Percentiles rank a stretch among this genome's conserved stretches.
These are phyloP conservation scores for Penicillium coprophilum DNA, from an alignment of 495 filamentous ascomycete genomes.

Conservation along the genomic window DNA sequence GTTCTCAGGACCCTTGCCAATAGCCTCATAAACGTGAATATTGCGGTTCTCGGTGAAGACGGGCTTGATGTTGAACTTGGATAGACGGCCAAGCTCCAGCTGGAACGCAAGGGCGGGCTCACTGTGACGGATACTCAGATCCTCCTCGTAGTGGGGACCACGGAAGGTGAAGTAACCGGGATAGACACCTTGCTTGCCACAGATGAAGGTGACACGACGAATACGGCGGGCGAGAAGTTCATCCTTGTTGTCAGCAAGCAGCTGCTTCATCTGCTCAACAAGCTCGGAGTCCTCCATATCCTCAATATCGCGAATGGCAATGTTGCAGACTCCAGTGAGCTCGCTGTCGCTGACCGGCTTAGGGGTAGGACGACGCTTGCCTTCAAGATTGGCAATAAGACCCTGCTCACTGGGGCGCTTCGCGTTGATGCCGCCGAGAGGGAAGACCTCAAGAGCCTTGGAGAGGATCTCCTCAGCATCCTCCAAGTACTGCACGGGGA, in stretches of 20 bases:
- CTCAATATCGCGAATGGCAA: constrained; percentile 89
- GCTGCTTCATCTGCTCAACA: constrained; percentile 65
- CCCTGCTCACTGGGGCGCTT: constrained; percentile 44
- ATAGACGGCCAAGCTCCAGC: constrained; percentile 87
- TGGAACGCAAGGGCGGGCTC: constrained; percentile 98
- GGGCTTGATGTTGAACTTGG: constrained; percentile 96
- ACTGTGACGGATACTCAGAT: constrained; percentile 92
- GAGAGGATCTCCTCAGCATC: constrained; percentile 83
- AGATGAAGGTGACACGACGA: constrained; percentile 92
- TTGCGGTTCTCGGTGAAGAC: constrained; percentile 99
- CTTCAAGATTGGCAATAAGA: constrained; percentile 69
- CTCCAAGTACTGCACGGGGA: constrained; percentile 89
- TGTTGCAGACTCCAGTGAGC: constrained; percentile 84
- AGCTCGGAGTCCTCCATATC: constrained; percentile 81
- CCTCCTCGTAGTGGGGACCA: constrained; percentile 83
- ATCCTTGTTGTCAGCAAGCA: constrained; percentile 79
- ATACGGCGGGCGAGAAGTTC: constrained; percentile 79
- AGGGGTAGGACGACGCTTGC: constrained; percentile 62
- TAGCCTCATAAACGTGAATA: constrained; percentile 96
- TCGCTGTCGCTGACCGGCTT: constrained; percentile 64
- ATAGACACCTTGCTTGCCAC: constrained; percentile 91
- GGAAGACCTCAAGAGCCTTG: constrained; percentile 81
- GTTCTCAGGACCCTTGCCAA: constrained; percentile 88
- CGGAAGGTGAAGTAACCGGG: constrained; percentile 98
- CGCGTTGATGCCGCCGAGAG: constrained; percentile 48